These are phyloP conservation scores for Chenopodium suecicum DNA, from an alignment of 148 eudicot species.

Conservation along the genomic window DNA sequence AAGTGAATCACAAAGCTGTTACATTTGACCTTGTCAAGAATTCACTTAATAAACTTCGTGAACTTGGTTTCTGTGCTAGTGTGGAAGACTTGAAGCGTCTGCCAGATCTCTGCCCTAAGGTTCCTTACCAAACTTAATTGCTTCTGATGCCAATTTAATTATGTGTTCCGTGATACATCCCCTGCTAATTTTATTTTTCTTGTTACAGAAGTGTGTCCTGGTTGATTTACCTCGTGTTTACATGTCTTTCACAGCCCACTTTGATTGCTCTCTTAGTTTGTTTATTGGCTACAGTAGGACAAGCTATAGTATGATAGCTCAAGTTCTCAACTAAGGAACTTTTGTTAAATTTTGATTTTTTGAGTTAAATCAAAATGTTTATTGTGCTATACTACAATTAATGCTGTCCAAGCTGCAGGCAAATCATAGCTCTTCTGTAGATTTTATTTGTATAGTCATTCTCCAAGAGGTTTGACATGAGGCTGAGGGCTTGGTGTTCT, in stretches of 20 bases:
- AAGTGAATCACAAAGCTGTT: conserved; percentile 37
- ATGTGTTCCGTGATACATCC: background rate
- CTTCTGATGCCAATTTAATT: conserved; percentile 1
- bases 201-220: background rate
- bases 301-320: background rate
- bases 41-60: conserved; percentile 51
- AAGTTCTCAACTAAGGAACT: background rate
- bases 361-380: background rate
- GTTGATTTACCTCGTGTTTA: background rate
- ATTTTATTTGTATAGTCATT: background rate
- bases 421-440: background rate
- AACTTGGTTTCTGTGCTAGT: conserved; percentile 47
- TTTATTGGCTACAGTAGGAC: background rate
- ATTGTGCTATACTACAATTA: background rate
- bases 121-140: conserved; percentile 20
- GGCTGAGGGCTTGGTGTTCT: background rate
- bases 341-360: background rate
- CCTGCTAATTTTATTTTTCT: background rate
- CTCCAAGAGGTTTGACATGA: background rate
- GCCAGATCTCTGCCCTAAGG: conserved; percentile 76
- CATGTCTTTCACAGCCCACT: background rate
- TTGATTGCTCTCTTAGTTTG: background rate
- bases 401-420: background rate
- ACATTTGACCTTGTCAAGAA: conserved; percentile 46
- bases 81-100: conserved; percentile 61